Base-by-base conservation (phyloP, 2,329 filamentous ascomycete genomes). In the Alternaria incomplexa region DNA sequence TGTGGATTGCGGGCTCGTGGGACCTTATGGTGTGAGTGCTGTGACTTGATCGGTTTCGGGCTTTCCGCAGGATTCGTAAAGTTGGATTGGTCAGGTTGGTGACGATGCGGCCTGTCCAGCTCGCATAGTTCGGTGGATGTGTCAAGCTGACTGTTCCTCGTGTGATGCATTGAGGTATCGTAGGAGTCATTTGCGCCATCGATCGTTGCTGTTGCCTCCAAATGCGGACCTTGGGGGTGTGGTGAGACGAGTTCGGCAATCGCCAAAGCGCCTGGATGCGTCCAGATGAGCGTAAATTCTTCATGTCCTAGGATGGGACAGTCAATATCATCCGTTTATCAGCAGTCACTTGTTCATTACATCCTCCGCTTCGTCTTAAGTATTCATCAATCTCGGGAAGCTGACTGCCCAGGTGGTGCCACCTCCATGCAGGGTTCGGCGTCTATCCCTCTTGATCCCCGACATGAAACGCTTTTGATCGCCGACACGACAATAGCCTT, bases 1-100 rank as follows among this genome's bases (percentile, higher is more conserved):
- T 62, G 12, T 75, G 65, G 12, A 75, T 61, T n/a, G 46, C 51
- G 12, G 70, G 70, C 45, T 69, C 62, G 3, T 47, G 23, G 3
- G 15, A 4, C 2, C n/a, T 15, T 3, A 32, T 17, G 6, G 30
- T 20, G 15, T 52, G 48, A 4, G 48, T 52, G 9, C 13, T 25
- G 20, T 36, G 40, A 10, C 8, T 6, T 2, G 15, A 36, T 17
- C 30, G 30, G 10, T 17, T n/a, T 6, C 1, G 20, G 15, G 48
- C 20, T 8, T 22, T 9, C 5, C 2, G 7, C 12, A 2, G 20
- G 30, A 10, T 15, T 7, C 23, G 20, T 40, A 25, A 1, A 10
- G 5, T 17, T 5, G 28, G 13, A 40, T 12, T 40, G 28, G 10
- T 40, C 3, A 28, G 30, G 5, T 40, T 11, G 48, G 48, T 15